A percentile compares a stretch with the other conserved stretches of the same genome.
Evolutionary conservation across 306 rosid species (phyloP).

Genomic region (Trifolium fragiferum): DNA sequence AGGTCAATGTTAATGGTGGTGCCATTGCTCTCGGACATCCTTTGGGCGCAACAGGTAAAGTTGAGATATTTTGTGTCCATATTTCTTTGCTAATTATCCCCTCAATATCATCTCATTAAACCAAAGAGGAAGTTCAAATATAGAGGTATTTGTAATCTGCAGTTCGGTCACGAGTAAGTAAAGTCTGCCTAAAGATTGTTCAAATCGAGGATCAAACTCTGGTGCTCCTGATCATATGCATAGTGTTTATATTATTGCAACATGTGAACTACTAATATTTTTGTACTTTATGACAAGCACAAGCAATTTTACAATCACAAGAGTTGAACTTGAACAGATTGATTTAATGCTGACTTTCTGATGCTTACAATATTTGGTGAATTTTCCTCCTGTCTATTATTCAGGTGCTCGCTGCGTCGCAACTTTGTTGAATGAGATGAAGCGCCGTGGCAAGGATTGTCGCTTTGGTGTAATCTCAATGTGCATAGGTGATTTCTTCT

Average conservation of each 20-base stretch:
- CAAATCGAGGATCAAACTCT: too few relatives aligned
- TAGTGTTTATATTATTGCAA: conserved; percentile 3
- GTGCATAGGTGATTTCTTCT: conserved; percentile 82
- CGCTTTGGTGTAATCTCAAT: conserved; percentile 89
- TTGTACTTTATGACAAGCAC: conserved; percentile 9
- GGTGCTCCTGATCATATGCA: not conserved
- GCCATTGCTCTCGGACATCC: conserved; percentile 98
- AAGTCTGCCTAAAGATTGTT: too few relatives aligned
- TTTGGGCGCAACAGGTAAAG: conserved; percentile 83
- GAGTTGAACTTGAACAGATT: not conserved
- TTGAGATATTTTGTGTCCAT: not conserved
- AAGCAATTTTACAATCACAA: conserved; percentile 15
- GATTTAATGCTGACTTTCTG: conserved; percentile 17
- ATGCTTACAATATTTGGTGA: not conserved
- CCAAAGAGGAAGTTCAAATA: conserved; percentile 14
- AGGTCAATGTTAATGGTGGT: conserved; percentile 91
- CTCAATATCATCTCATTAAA: not conserved
- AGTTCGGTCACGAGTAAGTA: too few relatives aligned
- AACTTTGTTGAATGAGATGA: conserved; percentile 89
- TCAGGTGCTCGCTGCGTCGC: conserved; percentile 89
- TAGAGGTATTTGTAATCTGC: not conserved
- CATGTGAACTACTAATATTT: conserved; percentile 9
- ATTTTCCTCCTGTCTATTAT: conserved; percentile 27
- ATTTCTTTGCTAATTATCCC: not conserved
- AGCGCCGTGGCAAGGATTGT: conserved; percentile 73